phyloP scores from a whole-genome alignment of 768 basidiomycete species.

The Coprinopsis strossmayeri region DNA sequence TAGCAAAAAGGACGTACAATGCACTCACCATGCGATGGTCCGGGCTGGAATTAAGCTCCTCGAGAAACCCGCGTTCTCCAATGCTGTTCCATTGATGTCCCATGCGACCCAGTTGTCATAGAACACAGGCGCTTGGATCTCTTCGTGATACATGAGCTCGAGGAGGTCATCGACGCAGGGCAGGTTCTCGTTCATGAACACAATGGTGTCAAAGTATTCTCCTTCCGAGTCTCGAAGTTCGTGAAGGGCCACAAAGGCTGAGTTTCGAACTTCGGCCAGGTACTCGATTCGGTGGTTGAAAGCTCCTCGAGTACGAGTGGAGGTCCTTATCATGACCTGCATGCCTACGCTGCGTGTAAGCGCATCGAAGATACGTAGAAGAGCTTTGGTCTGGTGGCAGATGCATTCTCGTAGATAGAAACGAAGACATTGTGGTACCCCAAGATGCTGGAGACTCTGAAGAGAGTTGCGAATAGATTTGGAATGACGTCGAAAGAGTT shows the following conservation, averaged over 20 bases:
- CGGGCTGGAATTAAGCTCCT: too few species aligned
- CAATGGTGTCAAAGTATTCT: conserved; percentile 92
- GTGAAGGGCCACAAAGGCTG: conserved; percentile 91
- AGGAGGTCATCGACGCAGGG: conserved; percentile 97
- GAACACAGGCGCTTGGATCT: conserved; percentile 89
- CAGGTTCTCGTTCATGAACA: conserved; percentile 99
- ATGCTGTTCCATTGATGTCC: conserved; percentile 96
- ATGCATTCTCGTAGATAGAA: conserved; percentile 98
- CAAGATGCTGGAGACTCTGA: conserved; percentile 84
- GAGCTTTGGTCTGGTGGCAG: conserved; percentile 96
- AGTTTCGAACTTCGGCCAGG: conserved; percentile 99
- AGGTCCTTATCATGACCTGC: conserved; percentile 89
- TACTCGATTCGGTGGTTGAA: conserved; percentile 99
- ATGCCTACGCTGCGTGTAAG: conserved; percentile 86
- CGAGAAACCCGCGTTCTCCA: conserved; percentile 98
- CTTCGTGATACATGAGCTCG: conserved; percentile 98
- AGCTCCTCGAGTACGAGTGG: conserved; percentile 85
- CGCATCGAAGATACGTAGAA: conserved; percentile 92
- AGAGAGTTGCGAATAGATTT: conserved; percentile 94
- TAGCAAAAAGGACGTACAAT: too few species aligned
- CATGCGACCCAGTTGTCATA: conserved; percentile 99
- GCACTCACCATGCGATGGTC: too few species aligned
- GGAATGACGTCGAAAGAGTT: conserved; percentile 99
- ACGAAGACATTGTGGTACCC: conserved; percentile 98
- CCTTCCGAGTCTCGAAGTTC: conserved; percentile 88